Conservation (phyloP, 2,329 filamentous ascomycete genomes). For the Paraphoma chrysanthemicola region DNA sequence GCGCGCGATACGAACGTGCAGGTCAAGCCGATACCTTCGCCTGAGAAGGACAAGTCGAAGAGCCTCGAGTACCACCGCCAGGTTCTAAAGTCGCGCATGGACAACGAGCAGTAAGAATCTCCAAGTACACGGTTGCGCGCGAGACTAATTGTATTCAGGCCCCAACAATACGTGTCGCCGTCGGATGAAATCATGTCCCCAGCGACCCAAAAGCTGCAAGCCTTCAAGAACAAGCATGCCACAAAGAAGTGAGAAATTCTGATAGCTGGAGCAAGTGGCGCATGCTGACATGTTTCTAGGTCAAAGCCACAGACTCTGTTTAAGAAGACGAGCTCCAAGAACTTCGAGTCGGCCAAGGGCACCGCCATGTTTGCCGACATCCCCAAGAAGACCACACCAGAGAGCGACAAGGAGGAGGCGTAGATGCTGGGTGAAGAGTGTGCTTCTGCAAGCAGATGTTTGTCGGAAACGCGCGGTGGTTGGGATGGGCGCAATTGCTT, state of each 20-base stretch:
- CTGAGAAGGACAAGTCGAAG: constrained; percentile 48
- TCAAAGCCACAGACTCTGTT: constrained; percentile 51
- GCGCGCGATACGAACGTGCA: constrained; percentile 70
- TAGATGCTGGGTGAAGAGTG: neutral
- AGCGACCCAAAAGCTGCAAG: constrained; percentile 81
- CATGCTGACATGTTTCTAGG: constrained; percentile 28
- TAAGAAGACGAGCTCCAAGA: constrained; percentile 51
- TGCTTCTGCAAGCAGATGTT: constrained; percentile 2
- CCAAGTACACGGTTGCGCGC: neutral
- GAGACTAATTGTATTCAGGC: constrained; percentile 42
- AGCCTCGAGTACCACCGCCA: constrained; percentile 78
- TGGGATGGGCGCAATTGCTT: neutral
- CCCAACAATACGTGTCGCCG: constrained; percentile 74
- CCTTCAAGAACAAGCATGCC: constrained; percentile 80
- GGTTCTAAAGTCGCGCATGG: constrained; percentile 74
- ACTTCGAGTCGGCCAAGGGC: constrained; percentile 45
- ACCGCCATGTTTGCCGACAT: constrained; percentile 47
- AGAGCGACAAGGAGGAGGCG: constrained; percentile 10
- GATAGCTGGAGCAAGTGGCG: too few species aligned
- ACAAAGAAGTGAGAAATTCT: constrained; percentile 69
- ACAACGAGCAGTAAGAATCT: constrained; percentile 65
- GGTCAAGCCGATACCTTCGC: constrained; percentile 30
- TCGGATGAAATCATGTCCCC: constrained; percentile 91
- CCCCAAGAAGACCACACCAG: constrained; percentile 27
- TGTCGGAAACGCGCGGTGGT: neutral